These are phyloP conservation scores for Panaeolus cyanescens DNA, from an alignment of 768 basidiomycete species.

Conservation along the genomic window DNA sequence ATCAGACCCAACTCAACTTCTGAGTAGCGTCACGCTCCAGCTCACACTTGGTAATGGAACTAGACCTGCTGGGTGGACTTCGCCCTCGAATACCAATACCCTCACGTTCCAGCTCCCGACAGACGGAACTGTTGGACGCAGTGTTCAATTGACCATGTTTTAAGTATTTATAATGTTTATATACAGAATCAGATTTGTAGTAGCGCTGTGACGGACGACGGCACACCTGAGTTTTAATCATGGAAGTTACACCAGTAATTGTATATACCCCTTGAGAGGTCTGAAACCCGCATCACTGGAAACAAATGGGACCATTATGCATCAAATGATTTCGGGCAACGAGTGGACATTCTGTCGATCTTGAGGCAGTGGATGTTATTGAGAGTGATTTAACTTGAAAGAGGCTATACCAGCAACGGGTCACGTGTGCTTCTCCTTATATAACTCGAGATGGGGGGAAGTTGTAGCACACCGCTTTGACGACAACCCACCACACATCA, in stretches of 20 bases:
- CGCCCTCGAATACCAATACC: conserved; percentile 18
- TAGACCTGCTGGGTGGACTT: conserved; percentile 23
- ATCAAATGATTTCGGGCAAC: not conserved
- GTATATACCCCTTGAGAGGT: not conserved
- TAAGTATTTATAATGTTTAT: too few relatives aligned
- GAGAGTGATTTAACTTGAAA: not conserved
- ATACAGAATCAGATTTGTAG: too few relatives aligned
- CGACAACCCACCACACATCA: conserved; percentile 27
- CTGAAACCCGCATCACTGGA: not conserved
- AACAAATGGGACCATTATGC: not conserved
- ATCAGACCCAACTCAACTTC: conserved; percentile 64
- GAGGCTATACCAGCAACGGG: not conserved
- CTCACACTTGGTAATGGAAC: conserved; percentile 28
- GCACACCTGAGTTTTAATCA: not conserved
- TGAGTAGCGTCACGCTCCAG: conserved; percentile 36
- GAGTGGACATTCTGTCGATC: not conserved
- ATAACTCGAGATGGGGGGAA: not conserved
- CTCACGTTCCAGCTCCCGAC: conserved; percentile 41
- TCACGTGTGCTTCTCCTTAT: not conserved
- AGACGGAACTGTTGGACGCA: conserved; percentile 48
- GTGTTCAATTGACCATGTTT: conserved; percentile 30
- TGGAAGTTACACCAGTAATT: not conserved
- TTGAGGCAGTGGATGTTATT: not conserved
- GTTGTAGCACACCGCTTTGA: not conserved
- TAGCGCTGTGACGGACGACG: too few relatives aligned